phyloP scores from a whole-genome alignment of 2,329 filamentous ascomycete species.

The Delphinella strobiligena region DNA sequence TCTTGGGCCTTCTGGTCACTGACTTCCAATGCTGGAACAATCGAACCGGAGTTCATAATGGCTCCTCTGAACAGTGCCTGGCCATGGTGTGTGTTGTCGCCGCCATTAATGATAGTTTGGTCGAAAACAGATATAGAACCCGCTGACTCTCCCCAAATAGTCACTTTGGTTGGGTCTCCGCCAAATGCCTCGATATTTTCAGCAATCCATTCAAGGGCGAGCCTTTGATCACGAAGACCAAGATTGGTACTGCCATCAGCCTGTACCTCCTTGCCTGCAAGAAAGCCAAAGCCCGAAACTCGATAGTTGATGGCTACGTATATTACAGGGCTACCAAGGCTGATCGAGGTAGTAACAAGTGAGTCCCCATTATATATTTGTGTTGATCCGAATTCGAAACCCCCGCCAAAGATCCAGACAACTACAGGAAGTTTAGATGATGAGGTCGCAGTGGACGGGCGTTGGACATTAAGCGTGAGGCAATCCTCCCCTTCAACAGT shows the following conservation, averaged over 20 bases:
- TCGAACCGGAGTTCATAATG: slow-evolving; percentile 65
- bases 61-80: slow-evolving; percentile 61
- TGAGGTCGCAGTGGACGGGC: slow-evolving; percentile 25
- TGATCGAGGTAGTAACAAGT: slow-evolving; percentile 29
- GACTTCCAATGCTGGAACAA: slow-evolving; percentile 40
- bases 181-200: slow-evolving; percentile 54
- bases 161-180: slow-evolving; percentile 66
- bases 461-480: slow-evolving; percentile 30
- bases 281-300: slow-evolving; percentile 23
- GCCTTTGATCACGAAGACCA: slow-evolving; percentile 20
- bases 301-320: slow-evolving; percentile 67
- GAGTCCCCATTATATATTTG: slow-evolving; percentile 29
- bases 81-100: slow-evolving; percentile 62
- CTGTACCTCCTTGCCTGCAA: slow-evolving; percentile 20
- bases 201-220: slow-evolving; percentile 21
- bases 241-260: slow-evolving; percentile 24
- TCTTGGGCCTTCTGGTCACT: slow-evolving; percentile 54
- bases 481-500: slow-evolving; percentile 31
- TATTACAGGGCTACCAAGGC: slow-evolving; percentile 51
- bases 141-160: slow-evolving; percentile 65
- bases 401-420: slow-evolving; percentile 37
- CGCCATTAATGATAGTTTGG: slow-evolving; percentile 63
- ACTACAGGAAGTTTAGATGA: slow-evolving; percentile 32
- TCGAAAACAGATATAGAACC: slow-evolving; percentile 57
- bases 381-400: slow-evolving; percentile 28